Conservation (phyloP, 1,284 basidiomycete genomes). For the Lignosus rhinocerotis region DNA sequence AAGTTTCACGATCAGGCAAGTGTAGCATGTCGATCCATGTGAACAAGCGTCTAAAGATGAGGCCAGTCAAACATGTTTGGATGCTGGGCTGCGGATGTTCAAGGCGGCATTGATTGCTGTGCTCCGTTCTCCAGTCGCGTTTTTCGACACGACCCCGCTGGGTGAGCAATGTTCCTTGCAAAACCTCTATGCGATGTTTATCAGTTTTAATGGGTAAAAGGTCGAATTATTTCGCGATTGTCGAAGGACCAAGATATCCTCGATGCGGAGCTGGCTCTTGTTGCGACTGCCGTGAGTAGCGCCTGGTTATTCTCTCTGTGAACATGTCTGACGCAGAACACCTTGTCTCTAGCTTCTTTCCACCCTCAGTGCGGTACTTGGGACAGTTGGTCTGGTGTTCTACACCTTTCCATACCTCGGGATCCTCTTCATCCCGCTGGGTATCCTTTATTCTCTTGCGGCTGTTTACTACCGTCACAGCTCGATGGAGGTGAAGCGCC, state of each 20-base stretch:
- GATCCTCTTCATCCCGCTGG: slow-evolving; percentile 56
- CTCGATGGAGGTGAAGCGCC: slow-evolving; percentile 66
- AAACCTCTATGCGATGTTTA: not conserved
- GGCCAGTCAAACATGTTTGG: slow-evolving; percentile 53
- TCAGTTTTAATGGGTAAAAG: slow-evolving; percentile 29
- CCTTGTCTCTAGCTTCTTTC: slow-evolving; percentile 40
- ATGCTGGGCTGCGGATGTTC: slow-evolving; percentile 65
- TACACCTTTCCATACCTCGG: slow-evolving; percentile 65
- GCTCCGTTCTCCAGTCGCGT: slow-evolving; percentile 67
- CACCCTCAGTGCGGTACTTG: slow-evolving; percentile 45
- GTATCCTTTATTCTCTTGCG: slow-evolving; percentile 48
- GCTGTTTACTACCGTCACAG: slow-evolving; percentile 55
- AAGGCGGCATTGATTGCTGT: slow-evolving; percentile 55
- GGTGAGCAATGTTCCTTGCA: slow-evolving; percentile 39
- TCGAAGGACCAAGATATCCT: slow-evolving; percentile 67
- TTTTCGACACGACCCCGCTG: slow-evolving; percentile 84
- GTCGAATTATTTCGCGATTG: slow-evolving; percentile 58
- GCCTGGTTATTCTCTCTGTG: too few species aligned
- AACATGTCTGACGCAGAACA: not conserved
- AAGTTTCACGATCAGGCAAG: slow-evolving; percentile 54
- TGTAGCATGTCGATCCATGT: not conserved
- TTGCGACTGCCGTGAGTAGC: slow-evolving; percentile 3
- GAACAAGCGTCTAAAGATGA: not conserved
- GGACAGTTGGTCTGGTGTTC: slow-evolving; percentile 61
- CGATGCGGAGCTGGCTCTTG: slow-evolving; percentile 49